Conservation (phyloP, 2,329 filamentous ascomycete genomes). For the Penicillium sp. region DNA sequence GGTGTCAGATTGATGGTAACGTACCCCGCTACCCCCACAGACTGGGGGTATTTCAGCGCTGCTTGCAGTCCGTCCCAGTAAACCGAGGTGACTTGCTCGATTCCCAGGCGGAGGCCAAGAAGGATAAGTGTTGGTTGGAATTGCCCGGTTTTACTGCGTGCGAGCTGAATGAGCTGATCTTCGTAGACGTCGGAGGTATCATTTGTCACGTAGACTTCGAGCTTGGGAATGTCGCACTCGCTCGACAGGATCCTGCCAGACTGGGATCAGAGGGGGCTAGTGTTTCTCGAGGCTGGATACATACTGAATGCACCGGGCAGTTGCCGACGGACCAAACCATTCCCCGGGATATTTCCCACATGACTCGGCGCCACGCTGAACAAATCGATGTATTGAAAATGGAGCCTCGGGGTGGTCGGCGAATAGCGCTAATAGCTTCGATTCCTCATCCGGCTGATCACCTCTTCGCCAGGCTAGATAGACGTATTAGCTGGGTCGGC, state of each 20-base stretch:
- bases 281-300: slow-evolving; percentile 31
- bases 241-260: slow-evolving; percentile 69
- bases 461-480: slow-evolving; percentile 73
- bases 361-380: slow-evolving; percentile 77
- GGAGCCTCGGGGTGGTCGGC: slow-evolving; percentile 83
- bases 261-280: background rate
- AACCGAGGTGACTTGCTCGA: slow-evolving; percentile 89
- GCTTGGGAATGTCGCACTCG: slow-evolving; percentile 58
- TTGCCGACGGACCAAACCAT: slow-evolving; percentile 98
- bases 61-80: slow-evolving; percentile 94
- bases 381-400: slow-evolving; percentile 94
- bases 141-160: slow-evolving; percentile 62
- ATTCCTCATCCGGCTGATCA: slow-evolving; percentile 60
- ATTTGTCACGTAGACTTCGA: slow-evolving; percentile 85
- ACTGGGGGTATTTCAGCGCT: slow-evolving; percentile 82
- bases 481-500: slow-evolving; percentile 20
- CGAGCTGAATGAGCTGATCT: slow-evolving; percentile 78
- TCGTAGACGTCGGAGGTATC: slow-evolving; percentile 93
- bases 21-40: slow-evolving; percentile 94
- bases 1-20: slow-evolving; percentile 28
- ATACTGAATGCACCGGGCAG: slow-evolving; percentile 89
- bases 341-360: slow-evolving; percentile 95
- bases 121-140: slow-evolving; percentile 88
- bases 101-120: slow-evolving; percentile 83
- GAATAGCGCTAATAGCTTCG: slow-evolving; percentile 74